Evolutionary conservation across 306 rosid species (phyloP).

Genomic region (Cicer judaicum): DNA sequence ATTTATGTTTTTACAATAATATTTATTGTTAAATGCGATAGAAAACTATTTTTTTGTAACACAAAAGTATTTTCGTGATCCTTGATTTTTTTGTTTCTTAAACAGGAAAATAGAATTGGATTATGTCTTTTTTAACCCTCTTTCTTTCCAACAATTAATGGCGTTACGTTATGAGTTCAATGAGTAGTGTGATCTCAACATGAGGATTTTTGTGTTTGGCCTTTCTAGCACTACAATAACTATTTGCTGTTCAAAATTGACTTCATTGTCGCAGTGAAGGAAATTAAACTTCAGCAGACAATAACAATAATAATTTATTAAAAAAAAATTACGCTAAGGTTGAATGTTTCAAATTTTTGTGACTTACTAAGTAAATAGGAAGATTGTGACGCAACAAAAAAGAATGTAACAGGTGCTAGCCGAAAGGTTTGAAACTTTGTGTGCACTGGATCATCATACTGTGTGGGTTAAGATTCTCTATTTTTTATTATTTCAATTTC

Average conservation of each 20-base stretch:
- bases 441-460: neutral
- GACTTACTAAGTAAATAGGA: constrained; percentile 31
- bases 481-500: too few relatives aligned
- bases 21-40: too few relatives aligned
- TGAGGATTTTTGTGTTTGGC: constrained; percentile 1
- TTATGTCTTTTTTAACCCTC: too few relatives aligned
- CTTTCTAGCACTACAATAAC: constrained; percentile 3
- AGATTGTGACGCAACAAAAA: constrained; percentile 42
- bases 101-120: neutral
- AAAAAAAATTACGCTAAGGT: neutral
- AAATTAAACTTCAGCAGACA: constrained; percentile 14
- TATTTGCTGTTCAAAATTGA: constrained; percentile 33
- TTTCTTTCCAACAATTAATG: neutral
- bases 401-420: constrained; percentile 5
- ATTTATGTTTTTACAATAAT: too few relatives aligned
- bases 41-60: too few relatives aligned
- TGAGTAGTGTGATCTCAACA: constrained; percentile 15
- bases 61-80: neutral
- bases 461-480: too few relatives aligned
- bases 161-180: neutral
- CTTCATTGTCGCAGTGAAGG: constrained; percentile 39
- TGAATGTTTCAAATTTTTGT: constrained; percentile 41
- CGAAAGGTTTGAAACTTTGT: constrained; percentile 12
- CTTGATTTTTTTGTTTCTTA: neutral
- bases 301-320: neutral